Evolutionary conservation across 208 protist genomes (phyloP).

Genomic region (Entamoeba invadens): DNA sequence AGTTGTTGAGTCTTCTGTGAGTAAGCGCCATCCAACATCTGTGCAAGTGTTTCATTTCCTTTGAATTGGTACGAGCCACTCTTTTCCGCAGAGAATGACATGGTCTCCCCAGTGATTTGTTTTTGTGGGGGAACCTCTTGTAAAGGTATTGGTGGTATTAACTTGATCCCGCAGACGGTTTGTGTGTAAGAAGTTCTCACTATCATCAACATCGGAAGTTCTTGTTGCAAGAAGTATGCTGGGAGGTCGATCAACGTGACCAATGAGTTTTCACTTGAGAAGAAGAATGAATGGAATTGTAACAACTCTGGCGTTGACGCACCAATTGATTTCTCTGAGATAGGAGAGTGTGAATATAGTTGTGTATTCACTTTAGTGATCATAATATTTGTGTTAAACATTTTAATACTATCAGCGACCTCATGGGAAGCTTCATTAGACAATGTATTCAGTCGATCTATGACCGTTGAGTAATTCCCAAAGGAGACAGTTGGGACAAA

Average conservation of each 20-base stretch:
- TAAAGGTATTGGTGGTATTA: neutral
- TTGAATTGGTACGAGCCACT: neutral
- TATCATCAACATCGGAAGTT: neutral
- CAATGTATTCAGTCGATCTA: neutral
- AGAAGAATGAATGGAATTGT: neutral
- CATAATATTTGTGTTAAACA: neutral
- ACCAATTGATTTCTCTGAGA: neutral
- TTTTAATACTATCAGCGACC: neutral
- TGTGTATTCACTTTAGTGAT: neutral
- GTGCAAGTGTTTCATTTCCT: neutral
- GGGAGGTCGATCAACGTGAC: neutral
- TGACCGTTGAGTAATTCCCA: neutral
- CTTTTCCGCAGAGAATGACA: neutral
- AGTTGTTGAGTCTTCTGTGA: neutral
- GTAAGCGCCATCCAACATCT: neutral
- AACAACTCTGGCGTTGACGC: neutral
- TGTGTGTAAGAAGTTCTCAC: neutral
- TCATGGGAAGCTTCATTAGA: neutral
- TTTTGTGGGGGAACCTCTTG: neutral
- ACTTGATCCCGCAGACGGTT: neutral
- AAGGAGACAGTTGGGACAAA: neutral
- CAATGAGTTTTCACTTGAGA: neutral
- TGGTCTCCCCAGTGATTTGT: neutral
- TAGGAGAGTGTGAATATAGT: neutral
- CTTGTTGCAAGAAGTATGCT: neutral